Evolutionary conservation across 441 rosid genomes (phyloP).

Genomic region (Populus tomentosa): DNA sequence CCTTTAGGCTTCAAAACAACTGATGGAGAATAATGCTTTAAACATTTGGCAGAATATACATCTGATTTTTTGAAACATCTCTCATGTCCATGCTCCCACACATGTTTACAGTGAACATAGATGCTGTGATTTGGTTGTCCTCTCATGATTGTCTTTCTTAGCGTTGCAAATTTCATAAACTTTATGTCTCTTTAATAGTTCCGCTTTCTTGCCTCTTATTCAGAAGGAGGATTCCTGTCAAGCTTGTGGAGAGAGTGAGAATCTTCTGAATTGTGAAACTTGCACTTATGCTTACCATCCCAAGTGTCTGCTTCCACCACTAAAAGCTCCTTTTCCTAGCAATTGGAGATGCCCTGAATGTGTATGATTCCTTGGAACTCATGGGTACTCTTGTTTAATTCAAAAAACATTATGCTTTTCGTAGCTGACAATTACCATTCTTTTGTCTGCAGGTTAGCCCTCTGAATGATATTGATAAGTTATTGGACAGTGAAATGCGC

Average conservation of each 20-base stretch:
- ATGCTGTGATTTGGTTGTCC: not conserved
- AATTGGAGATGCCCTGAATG: conserved; percentile 99
- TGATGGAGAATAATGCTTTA: not conserved
- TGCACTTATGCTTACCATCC: conserved; percentile 85
- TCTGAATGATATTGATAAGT: conserved; percentile 85
- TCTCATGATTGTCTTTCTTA: not conserved
- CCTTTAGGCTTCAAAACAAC: not conserved
- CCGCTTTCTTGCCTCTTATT: not conserved
- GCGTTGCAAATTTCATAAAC: not conserved
- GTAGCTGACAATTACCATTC: conserved; percentile 18
- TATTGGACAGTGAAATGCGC: conserved; percentile 90
- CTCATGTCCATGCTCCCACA: not conserved
- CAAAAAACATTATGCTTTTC: conserved; percentile 4
- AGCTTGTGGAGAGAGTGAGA: conserved; percentile 80
- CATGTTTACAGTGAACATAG: not conserved
- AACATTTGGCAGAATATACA: not conserved
- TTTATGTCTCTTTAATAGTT: not conserved
- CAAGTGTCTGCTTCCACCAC: conserved; percentile 83
- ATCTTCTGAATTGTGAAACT: conserved; percentile 76
- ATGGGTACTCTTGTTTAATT: not conserved
- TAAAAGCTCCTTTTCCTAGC: conserved; percentile 58
- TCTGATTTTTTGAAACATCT: not conserved
- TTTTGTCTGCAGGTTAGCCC: conserved; percentile 84
- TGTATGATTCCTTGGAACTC: conserved; percentile 43
- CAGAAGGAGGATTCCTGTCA: conserved; percentile 90